These are phyloP conservation scores for Oryza officinalis DNA, from an alignment of 176 grass and related monocot genomes.

Conservation along the genomic window DNA sequence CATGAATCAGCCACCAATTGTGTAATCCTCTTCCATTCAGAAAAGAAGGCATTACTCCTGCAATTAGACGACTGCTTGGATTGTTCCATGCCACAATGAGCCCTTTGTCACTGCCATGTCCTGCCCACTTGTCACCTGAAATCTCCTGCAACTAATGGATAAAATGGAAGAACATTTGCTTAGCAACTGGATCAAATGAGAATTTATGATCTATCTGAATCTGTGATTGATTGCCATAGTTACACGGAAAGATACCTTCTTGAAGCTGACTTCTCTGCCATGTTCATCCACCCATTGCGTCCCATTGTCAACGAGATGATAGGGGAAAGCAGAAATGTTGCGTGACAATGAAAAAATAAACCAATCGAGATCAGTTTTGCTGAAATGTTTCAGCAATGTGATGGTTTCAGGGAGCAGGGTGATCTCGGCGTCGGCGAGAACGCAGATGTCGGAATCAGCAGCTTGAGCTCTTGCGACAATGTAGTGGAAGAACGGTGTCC, in stretches of 20 bases:
- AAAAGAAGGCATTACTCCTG: conserved; percentile 76
- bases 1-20: conserved; percentile 60
- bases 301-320: conserved; percentile 39
- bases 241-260: conserved; percentile 42
- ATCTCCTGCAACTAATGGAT: conserved; percentile 56
- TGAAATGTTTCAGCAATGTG: conserved; percentile 23
- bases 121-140: conserved; percentile 30
- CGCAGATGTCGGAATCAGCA: conserved; percentile 53
- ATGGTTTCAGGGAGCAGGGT: conserved; percentile 63
- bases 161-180: conserved; percentile 9
- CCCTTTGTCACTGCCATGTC: conserved; percentile 32
- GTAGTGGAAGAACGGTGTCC: conserved; percentile 81
- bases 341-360: conserved; percentile 62
- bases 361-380: conserved; percentile 58
- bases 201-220: neutral
- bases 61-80: conserved; percentile 44
- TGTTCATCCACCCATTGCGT: conserved; percentile 45
- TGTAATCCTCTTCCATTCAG: conserved; percentile 62
- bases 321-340: conserved; percentile 39
- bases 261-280: conserved; percentile 39
- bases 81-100: conserved; percentile 80
- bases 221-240: neutral
- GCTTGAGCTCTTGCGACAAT: conserved; percentile 67
- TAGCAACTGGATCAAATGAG: neutral
- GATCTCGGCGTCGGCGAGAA: conserved; percentile 65